Evolutionary conservation across 176 grass and related monocot genomes (phyloP).

Genomic region (Oryza officinalis): DNA sequence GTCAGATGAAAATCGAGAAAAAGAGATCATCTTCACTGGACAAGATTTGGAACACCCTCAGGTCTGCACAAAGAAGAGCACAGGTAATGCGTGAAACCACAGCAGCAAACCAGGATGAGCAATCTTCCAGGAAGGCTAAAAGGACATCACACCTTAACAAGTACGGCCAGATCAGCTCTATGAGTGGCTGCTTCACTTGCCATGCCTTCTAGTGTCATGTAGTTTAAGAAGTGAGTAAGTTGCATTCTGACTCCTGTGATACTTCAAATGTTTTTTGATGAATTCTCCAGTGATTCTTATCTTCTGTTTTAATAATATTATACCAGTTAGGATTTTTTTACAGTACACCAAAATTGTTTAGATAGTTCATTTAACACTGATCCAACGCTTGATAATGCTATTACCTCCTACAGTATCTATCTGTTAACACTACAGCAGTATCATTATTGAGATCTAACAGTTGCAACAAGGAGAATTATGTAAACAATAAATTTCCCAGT

Average conservation of each 20-base stretch:
- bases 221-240: slow-evolving; percentile 34
- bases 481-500: not conserved
- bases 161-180: slow-evolving; percentile 71
- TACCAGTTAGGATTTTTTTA: too few species aligned
- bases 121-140: slow-evolving; percentile 46
- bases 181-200: slow-evolving; percentile 93
- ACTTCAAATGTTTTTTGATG: not conserved
- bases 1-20: slow-evolving; percentile 86
- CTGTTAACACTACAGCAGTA: not conserved
- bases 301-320: not conserved
- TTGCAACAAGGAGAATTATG: not conserved
- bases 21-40: slow-evolving; percentile 84
- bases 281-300: slow-evolving; percentile 9
- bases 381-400: too few species aligned
- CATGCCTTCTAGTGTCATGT: slow-evolving; percentile 70
- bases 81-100: slow-evolving; percentile 65
- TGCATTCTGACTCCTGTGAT: slow-evolving; percentile 3
- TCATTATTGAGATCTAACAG: not conserved
- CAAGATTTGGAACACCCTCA: slow-evolving; percentile 81
- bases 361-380: too few species aligned
- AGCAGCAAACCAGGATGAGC: slow-evolving; percentile 50
- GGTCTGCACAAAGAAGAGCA: slow-evolving; percentile 77
- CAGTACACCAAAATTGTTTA: too few species aligned
- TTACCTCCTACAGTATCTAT: not conserved
- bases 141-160: slow-evolving; percentile 46